Evolutionary conservation across 352 stramenopile genomes (phyloP).

Genomic region (Phytopythium delawarense): DNA sequence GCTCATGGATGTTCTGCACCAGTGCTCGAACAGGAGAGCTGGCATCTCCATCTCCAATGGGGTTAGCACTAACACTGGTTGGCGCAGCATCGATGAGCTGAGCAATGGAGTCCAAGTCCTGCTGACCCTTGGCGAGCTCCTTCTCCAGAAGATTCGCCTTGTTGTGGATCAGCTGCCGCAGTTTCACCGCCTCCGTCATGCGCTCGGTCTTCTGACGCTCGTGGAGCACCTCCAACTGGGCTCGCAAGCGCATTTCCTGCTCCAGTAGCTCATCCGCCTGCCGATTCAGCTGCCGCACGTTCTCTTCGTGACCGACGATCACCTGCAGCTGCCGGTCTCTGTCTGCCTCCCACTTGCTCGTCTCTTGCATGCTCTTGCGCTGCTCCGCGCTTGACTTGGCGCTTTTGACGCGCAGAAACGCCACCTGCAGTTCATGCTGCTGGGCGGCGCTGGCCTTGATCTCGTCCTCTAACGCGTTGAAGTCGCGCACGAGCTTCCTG

Average conservation of each 20-base stretch:
- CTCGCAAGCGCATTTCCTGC: constrained; percentile 34
- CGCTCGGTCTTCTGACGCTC: constrained; percentile 34
- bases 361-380: constrained; percentile 12
- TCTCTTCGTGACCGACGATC: constrained; percentile 22
- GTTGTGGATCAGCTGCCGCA: constrained; percentile 43
- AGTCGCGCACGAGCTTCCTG: constrained; percentile 48
- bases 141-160: constrained; percentile 38
- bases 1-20: constrained; percentile 30
- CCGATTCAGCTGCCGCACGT: constrained; percentile 16
- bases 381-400: constrained; percentile 11
- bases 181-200: constrained; percentile 30
- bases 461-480: constrained; percentile 37
- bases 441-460: constrained; percentile 23
- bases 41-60: constrained; percentile 3
- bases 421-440: constrained; percentile 23
- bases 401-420: constrained; percentile 17
- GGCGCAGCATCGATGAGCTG: constrained; percentile 24
- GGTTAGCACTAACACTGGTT: neutral
- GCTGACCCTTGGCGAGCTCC: constrained; percentile 37
- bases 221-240: constrained; percentile 43
- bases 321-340: constrained; percentile 29
- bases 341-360: constrained; percentile 33
- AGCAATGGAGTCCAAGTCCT: constrained; percentile 45
- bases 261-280: constrained; percentile 26
- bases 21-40: constrained; percentile 20